Evolutionary conservation across 2,329 filamentous ascomycete genomes (phyloP), one percentile per base, ranked within the genome.

Genomic region (Didymella arachidicola): DNA sequence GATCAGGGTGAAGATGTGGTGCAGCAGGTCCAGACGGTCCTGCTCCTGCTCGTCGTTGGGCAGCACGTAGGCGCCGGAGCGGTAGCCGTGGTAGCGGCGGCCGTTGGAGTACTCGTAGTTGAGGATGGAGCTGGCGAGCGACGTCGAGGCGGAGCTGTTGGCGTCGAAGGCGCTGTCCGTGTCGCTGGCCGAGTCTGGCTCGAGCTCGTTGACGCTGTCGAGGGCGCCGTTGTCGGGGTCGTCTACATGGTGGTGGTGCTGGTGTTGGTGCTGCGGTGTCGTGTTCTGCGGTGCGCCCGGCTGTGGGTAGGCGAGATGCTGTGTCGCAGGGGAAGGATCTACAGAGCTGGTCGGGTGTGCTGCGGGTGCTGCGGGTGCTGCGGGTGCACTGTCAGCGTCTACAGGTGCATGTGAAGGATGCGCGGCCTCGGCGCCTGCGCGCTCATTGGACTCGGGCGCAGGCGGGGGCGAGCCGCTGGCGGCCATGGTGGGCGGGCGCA

Each of bases 11-110:
- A 72, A 77, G 55, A 77, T 73, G 69, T 77, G 74, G 65, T 77
- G 75, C 39, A 76, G 64, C 8, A 78, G 70, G 62, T 78, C 75
- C 38, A 76, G 70, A 41, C 75, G 72, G 63, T 78, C 75, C 56
- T 76, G 73, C 64, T 78, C 74, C 41, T 71, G 66, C 54, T 77
- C 75, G 67, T 77, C 75, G 63, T 77, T 77, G 58, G 75, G 75
- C 26, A 77, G 67, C 12, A 72, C 56, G 60, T 77, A 78, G 11
- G 69, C 58, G 48, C 75, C 75, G 22, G 64, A 66, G 56, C 73
- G 72, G 63, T 72, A 77, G 62, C 66, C 72, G 58, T 76, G 74
- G 64, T 78, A 78, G 54, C 76, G 72, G 16, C 76, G 71, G 22
- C 76, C 76, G 36, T 77, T 77, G 39, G 64, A 65, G 63, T 77